Conservation (phyloP, 805 yeast species). For the Candida montana region DNA sequence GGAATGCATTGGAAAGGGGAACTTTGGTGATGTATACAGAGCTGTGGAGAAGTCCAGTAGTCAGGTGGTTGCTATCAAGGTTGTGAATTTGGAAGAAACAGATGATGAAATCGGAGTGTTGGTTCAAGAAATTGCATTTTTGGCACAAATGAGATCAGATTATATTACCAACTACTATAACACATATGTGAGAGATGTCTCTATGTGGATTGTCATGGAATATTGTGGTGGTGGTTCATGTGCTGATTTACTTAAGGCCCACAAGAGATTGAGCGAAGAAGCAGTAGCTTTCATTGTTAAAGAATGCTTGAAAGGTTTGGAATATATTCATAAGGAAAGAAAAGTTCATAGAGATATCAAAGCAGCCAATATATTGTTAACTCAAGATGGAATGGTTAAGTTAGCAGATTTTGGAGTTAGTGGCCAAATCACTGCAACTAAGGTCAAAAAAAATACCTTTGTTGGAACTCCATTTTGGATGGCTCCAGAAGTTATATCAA, state of each 20-base stretch:
- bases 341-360: slow-evolving; percentile 89
- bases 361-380: slow-evolving; percentile 80
- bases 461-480: slow-evolving; percentile 98
- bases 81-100: slow-evolving; percentile 72
- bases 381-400: slow-evolving; percentile 65
- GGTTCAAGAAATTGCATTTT: slow-evolving; percentile 72
- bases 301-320: slow-evolving; percentile 64
- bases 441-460: slow-evolving; percentile 62
- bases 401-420: slow-evolving; percentile 93
- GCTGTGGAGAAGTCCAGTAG: slow-evolving; percentile 37
- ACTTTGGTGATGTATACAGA: slow-evolving; percentile 80
- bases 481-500: slow-evolving; percentile 93
- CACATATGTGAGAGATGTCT: slow-evolving; percentile 57
- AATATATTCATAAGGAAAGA: slow-evolving; percentile 66
- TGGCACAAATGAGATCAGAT: slow-evolving; percentile 55
- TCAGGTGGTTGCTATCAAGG: slow-evolving; percentile 74
- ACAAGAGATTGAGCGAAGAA: slow-evolving; percentile 51
- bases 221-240: slow-evolving; percentile 95
- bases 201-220: slow-evolving; percentile 91
- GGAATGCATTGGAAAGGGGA: slow-evolving; percentile 74
- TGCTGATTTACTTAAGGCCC: slow-evolving; percentile 59
- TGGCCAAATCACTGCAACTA: slow-evolving; percentile 67
- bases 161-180: slow-evolving; percentile 63
- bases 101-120: slow-evolving; percentile 69
- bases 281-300: slow-evolving; percentile 56